Evolutionary conservation across 768 basidiomycete genomes (phyloP), one percentile per base, ranked within the genome.

Genomic region (Tylopilus plumbeoviolaceoides): DNA sequence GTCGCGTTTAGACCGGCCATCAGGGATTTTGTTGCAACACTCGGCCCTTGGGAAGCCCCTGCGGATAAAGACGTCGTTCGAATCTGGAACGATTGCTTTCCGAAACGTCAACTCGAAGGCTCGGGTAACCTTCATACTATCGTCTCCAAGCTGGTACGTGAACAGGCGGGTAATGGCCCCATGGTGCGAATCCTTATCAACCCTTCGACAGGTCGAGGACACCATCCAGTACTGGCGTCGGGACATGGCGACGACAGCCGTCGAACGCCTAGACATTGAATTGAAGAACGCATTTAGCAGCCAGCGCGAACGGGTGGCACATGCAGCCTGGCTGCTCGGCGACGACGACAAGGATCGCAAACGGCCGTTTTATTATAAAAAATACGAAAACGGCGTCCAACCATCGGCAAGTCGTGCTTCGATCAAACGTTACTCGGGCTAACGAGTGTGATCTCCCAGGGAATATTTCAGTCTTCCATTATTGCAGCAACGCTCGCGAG

Each of bases 281-380:
- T 40, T 50, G 21, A 50, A 35, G 49, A 27, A 9, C 11, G 18
- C 17, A 2, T 50, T 12, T 11, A 10, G 27, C 14, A 36, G 8
- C n/a, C 17, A 27, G 14, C 18, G n/a, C 20, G 11, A 43, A 20
- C 49, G 49, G 9, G 25, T 27, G 18, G n/a, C 41, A 6, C 49
- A 17, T 2, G 48, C 48, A 1, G 6, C 48, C 3, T 42, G 21
- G 21, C n/a, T 43, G n/a, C 49, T 50, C 9, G 49, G 49, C 4
- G 33, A 44, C 11, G 49, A 50, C 20, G 30, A 43, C 15, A 50
- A 42, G 27, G 48, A 50, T 43, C 48, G 48, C n/a, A 50, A 50
- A 25, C 41, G 49, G 7, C 49, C 48, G 4, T 50, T 27, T 25
- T 50, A 43, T 15, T 50, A 50, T 42, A 50, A 20, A 12, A 43